Evolutionary conservation across 2,329 filamentous ascomycete species (phyloP).

Genomic region (Huntiella savannae): DNA sequence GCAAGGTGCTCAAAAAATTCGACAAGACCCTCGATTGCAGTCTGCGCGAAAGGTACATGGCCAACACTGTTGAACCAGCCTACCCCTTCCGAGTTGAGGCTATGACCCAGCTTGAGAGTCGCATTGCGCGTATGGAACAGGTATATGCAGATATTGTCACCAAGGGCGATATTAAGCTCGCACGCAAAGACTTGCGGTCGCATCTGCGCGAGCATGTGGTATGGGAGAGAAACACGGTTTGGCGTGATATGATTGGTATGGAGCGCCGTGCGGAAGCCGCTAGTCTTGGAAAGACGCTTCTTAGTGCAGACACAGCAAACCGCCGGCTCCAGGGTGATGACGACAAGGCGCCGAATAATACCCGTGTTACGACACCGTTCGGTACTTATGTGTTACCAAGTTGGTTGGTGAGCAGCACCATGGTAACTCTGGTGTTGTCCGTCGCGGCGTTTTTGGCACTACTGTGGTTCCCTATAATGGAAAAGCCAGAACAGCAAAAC

Average conservation of each 20-base stretch:
- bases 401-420: slow-evolving; percentile 70
- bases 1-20: slow-evolving; percentile 94
- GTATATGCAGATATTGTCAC: slow-evolving; percentile 71
- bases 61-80: slow-evolving; percentile 51
- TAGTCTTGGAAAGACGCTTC: slow-evolving; percentile 67
- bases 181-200: slow-evolving; percentile 69
- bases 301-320: slow-evolving; percentile 52
- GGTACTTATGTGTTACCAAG: slow-evolving; percentile 56
- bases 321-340: slow-evolving; percentile 74
- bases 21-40: slow-evolving; percentile 85
- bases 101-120: slow-evolving; percentile 48
- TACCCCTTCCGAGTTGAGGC: slow-evolving; percentile 66
- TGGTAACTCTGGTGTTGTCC: slow-evolving; percentile 55
- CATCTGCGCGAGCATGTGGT: slow-evolving; percentile 93
- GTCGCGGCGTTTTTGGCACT: slow-evolving; percentile 22
- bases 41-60: slow-evolving; percentile 60
- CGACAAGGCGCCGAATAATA: slow-evolving; percentile 38
- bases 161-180: slow-evolving; percentile 54
- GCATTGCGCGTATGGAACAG: slow-evolving; percentile 56
- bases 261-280: slow-evolving; percentile 90
- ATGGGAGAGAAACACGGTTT: slow-evolving; percentile 97
- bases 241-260: slow-evolving; percentile 96
- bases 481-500: slow-evolving; percentile 79
- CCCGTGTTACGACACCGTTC: slow-evolving; percentile 59
- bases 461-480: slow-evolving; percentile 66